Conservation (phyloP, 2,329 filamentous ascomycete genomes). For the Sphaerostilbella broomeana region DNA sequence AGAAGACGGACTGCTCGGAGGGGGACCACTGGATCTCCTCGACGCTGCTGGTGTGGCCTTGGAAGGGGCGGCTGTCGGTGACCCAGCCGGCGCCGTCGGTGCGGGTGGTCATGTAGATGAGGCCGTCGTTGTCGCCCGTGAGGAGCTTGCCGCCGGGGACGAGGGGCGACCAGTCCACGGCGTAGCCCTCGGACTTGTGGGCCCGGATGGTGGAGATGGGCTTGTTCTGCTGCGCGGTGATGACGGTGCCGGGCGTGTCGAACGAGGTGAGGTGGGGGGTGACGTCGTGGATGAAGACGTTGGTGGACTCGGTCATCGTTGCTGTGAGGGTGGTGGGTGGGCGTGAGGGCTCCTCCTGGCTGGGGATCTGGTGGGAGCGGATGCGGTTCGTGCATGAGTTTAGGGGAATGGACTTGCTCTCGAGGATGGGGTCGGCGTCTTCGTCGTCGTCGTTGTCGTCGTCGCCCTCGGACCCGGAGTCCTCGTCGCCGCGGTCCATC, state of each 20-base stretch:
- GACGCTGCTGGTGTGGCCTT: conserved; percentile 75
- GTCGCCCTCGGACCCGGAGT: conserved; percentile 63
- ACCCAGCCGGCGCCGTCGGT: conserved; percentile 85
- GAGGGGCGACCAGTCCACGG: conserved; percentile 85
- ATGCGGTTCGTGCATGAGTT: conserved; percentile 89
- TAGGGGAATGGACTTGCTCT: conserved; percentile 83
- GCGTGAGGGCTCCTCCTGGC: conserved; percentile 62
- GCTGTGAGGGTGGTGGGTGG: conserved; percentile 81
- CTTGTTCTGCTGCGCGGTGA: conserved; percentile 80
- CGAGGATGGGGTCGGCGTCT: conserved; percentile 79
- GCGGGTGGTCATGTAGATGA: conserved; percentile 81
- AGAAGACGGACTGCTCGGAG: conserved; percentile 86
- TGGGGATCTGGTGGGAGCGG: conserved; percentile 73
- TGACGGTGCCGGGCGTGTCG: conserved; percentile 75
- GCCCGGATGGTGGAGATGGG: conserved; percentile 80
- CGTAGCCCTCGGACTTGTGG: conserved; percentile 92
- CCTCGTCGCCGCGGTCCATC: conserved; percentile 66
- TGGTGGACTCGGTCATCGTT: conserved; percentile 82
- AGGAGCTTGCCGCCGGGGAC: conserved; percentile 76
- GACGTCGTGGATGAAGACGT: conserved; percentile 90
- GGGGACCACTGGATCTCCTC: conserved; percentile 98
- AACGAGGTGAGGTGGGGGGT: conserved; percentile 84
- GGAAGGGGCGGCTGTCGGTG: conserved; percentile 76
- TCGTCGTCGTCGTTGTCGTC: conserved; percentile 79
- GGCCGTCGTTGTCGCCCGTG: conserved; percentile 84